A percentile compares a stretch with the other conserved stretches of the same genome.
These are phyloP conservation scores for Solanum sparsipilum DNA, from an alignment of 257 asterid genomes.

Conservation along the genomic window DNA sequence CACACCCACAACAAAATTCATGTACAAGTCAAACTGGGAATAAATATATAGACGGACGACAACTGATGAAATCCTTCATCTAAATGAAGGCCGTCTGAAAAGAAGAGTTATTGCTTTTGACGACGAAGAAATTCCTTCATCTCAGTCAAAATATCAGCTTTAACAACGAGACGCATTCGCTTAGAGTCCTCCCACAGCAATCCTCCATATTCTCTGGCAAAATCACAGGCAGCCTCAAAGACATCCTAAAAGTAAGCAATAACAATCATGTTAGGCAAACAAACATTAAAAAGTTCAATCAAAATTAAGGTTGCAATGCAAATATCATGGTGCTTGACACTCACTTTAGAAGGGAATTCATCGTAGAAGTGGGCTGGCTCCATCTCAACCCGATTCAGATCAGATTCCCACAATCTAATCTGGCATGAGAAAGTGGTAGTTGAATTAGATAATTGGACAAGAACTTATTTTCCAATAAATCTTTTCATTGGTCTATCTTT, in stretches of 20 bases:
- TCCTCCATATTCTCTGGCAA: conserved; percentile 78
- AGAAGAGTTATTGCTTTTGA: conserved; percentile 41
- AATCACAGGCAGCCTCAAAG: conserved; percentile 79
- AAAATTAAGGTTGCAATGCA: not conserved
- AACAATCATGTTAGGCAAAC: not conserved
- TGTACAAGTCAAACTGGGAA: not conserved
- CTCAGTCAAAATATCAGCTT: conserved; percentile 56
- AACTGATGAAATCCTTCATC: not conserved
- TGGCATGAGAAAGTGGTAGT: conserved; percentile 11
- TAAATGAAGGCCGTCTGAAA: not conserved
- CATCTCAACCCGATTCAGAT: conserved; percentile 80
- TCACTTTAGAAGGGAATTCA: conserved; percentile 81
- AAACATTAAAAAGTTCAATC: not conserved
- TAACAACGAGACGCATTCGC: conserved; percentile 70
- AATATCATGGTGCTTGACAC: not conserved
- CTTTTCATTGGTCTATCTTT: not conserved
- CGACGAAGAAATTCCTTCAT: conserved; percentile 81
- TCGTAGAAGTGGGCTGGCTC: conserved; percentile 59
- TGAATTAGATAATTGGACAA: not conserved
- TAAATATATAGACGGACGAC: not conserved
- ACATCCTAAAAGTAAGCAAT: conserved; percentile 43
- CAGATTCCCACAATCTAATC: conserved; percentile 96
- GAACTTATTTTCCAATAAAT: not conserved
- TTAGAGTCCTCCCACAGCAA: conserved; percentile 70
- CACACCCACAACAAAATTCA: not conserved